Percentiles rank a stretch among this genome's conserved stretches.
phyloP scores from a whole-genome alignment of 345 rosid species.

The Turnera subulata region DNA sequence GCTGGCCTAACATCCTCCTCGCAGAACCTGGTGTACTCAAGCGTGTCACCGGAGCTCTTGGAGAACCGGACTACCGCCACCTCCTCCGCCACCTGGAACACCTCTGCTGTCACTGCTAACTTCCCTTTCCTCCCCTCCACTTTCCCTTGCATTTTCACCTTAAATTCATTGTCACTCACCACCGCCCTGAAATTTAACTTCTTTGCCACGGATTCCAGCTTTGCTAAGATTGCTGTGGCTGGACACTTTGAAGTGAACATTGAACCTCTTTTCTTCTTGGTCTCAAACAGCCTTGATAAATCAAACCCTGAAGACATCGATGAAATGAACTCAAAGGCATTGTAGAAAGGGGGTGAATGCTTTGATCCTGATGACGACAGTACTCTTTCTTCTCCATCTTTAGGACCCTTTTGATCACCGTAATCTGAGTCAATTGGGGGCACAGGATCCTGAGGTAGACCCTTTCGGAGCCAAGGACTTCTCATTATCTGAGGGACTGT shows the following conservation, averaged over 20 bases:
- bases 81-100: slow-evolving; percentile 21
- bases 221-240: slow-evolving; percentile 8
- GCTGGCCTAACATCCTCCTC: slow-evolving; percentile 46
- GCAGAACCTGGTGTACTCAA: slow-evolving; percentile 40
- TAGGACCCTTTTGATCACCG: slow-evolving; percentile 1
- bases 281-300: slow-evolving; percentile 19
- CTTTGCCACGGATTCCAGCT: slow-evolving; percentile 16
- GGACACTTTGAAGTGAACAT: slow-evolving; percentile 27
- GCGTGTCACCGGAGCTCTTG: slow-evolving; percentile 37
- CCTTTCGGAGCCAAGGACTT: slow-evolving; percentile 24
- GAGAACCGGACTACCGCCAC: slow-evolving; percentile 31
- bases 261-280: slow-evolving; percentile 14
- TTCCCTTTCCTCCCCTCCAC: slow-evolving; percentile 40
- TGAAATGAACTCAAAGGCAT: slow-evolving; percentile 21
- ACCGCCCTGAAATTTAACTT: slow-evolving; percentile 11
- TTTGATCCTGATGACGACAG: not conserved
- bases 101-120: slow-evolving; percentile 24
- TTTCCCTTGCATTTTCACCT: slow-evolving; percentile 17
- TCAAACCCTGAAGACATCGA: slow-evolving; percentile 24
- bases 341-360: slow-evolving; percentile 13
- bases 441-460: slow-evolving; percentile 31
- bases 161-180: slow-evolving; percentile 4
- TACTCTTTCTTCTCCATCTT: slow-evolving; percentile 4
- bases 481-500: not conserved
- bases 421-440: slow-evolving; percentile 28